Evolutionary conservation across 2,329 filamentous ascomycete genomes (phyloP).

Genomic region (Aspergillus sp.): DNA sequence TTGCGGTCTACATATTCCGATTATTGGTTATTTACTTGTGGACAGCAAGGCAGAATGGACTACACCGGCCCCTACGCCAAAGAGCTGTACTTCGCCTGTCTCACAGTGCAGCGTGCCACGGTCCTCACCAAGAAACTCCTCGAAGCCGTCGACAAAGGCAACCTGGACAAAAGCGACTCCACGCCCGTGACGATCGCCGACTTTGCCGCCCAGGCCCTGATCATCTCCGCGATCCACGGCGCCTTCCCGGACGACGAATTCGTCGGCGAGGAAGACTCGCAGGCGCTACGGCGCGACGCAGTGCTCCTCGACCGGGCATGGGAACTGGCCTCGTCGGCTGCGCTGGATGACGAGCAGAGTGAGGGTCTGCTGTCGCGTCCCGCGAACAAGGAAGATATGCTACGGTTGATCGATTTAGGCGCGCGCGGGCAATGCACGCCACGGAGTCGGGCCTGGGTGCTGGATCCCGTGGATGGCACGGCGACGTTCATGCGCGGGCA

Average conservation of each 20-base stretch:
- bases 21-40: no score
- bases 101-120: slow-evolving; percentile 49
- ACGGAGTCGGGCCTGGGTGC: slow-evolving; percentile 48
- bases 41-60: slow-evolving; percentile 11
- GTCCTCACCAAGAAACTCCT: slow-evolving; percentile 50
- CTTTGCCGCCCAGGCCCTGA: slow-evolving; percentile 55
- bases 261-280: slow-evolving; percentile 54
- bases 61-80: slow-evolving; percentile 21
- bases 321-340: slow-evolving; percentile 41
- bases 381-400: slow-evolving; percentile 46
- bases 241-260: slow-evolving; percentile 51
- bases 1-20: no score
- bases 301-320: slow-evolving; percentile 47
- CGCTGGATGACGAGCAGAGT: slow-evolving; percentile 25
- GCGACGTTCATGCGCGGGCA: slow-evolving; percentile 53
- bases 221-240: slow-evolving; percentile 49
- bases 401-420: slow-evolving; percentile 54
- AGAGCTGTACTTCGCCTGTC: slow-evolving; percentile 30
- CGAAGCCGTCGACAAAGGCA: slow-evolving; percentile 41
- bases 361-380: slow-evolving; percentile 35
- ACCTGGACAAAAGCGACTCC: slow-evolving; percentile 50
- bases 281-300: slow-evolving; percentile 43
- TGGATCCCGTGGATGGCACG: slow-evolving; percentile 59
- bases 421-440: slow-evolving; percentile 34
- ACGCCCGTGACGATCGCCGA: slow-evolving; percentile 57